Conservation (phyloP, 768 basidiomycete species). For the Russula earlei region DNA sequence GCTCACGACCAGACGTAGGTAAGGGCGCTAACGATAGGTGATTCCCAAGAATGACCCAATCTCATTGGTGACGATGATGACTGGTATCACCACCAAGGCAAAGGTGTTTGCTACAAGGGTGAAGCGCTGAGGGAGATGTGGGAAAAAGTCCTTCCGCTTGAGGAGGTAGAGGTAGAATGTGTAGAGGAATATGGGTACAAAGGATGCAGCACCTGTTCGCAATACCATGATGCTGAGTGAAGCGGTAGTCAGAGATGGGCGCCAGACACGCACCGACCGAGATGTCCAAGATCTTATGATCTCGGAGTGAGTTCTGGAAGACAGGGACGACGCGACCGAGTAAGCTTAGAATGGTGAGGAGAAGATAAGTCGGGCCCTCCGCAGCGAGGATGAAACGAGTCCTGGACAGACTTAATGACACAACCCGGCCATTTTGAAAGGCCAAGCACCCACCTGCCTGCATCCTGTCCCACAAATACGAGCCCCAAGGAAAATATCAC, state of each 20-base stretch:
- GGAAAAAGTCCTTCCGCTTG: slow-evolving; percentile 40
- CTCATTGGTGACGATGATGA: slow-evolving; percentile 45
- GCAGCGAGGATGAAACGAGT: slow-evolving; percentile 48
- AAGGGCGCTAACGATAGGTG: slow-evolving; percentile 39
- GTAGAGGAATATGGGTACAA: slow-evolving; percentile 56
- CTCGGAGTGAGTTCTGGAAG: slow-evolving; percentile 34
- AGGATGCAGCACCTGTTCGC: slow-evolving; percentile 42
- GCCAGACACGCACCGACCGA: slow-evolving; percentile 45
- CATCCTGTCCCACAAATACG: slow-evolving; percentile 39
- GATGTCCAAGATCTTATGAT: slow-evolving; percentile 49
- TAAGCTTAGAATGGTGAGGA: slow-evolving; percentile 51
- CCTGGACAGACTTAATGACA: no score
- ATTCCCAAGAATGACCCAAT: slow-evolving; percentile 58
- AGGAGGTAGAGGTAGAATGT: slow-evolving; percentile 53
- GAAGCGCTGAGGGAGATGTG: slow-evolving; percentile 42
- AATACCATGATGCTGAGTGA: not conserved
- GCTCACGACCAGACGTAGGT: not conserved
- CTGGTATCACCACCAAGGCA: slow-evolving; percentile 46
- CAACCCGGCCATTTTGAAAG: no score
- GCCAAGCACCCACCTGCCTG: slow-evolving; percentile 36
- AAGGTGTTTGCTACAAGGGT: slow-evolving; percentile 35
- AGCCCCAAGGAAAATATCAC: slow-evolving; percentile 48
- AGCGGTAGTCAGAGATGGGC: not conserved
- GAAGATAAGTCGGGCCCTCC: slow-evolving; percentile 54
- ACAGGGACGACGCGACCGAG: slow-evolving; percentile 47